These are phyloP conservation scores for Nicotiana tabacum DNA, from an alignment of 257 asterid species.

Conservation along the genomic window DNA sequence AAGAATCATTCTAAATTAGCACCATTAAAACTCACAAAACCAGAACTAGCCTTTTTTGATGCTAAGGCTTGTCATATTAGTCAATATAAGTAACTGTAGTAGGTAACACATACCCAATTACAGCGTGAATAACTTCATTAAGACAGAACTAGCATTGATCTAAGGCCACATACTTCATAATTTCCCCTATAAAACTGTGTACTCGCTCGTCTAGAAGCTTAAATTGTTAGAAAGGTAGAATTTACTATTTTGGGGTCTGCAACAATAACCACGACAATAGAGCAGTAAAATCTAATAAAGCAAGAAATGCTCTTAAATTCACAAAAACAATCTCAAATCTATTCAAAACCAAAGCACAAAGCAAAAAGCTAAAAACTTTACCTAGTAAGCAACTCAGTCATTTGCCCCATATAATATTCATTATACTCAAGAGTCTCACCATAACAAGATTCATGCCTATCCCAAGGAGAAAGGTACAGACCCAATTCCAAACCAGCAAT, in stretches of 20 bases:
- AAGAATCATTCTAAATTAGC: neutral
- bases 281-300: neutral
- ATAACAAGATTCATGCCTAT: constrained; percentile 73
- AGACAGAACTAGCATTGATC: neutral
- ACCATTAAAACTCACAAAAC: neutral
- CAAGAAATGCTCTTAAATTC: neutral
- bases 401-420: constrained; percentile 84
- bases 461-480: constrained; percentile 97
- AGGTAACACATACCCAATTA: neutral
- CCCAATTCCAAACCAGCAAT: constrained; percentile 66
- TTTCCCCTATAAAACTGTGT: neutral
- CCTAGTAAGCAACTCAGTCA: constrained; percentile 92
- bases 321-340: neutral
- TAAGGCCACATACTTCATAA: neutral
- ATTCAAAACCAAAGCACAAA: neutral
- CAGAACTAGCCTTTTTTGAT: neutral
- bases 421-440: constrained; percentile 78
- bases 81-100: neutral
- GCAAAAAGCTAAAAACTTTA: constrained; percentile 19
- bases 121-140: neutral
- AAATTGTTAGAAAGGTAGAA: neutral
- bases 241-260: neutral
- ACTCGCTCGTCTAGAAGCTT: neutral
- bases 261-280: neutral
- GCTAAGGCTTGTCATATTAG: neutral